Evolutionary conservation across 768 basidiomycete genomes (phyloP), one percentile per base, ranked within the genome.

Genomic region (Psilocybe sp.): DNA sequence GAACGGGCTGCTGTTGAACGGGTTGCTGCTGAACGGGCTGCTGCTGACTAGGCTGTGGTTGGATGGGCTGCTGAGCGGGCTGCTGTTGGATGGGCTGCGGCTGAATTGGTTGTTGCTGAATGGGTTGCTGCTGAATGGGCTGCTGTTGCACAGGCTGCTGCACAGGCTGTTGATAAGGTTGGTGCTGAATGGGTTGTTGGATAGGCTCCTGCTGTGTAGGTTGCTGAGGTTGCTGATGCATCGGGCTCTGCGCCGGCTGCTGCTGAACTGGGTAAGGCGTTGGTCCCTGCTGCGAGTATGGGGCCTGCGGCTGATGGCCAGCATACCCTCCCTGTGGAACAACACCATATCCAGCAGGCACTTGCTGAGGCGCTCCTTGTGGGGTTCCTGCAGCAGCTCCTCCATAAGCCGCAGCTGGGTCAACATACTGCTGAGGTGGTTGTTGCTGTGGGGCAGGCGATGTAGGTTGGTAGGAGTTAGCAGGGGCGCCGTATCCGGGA

Each of bases 281-380:
- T 28, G 69, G 71, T 2, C 72, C 76, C 38, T 74, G 73, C 5
- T 69, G 67, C 15, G 65, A 64, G 43, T 70, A 70, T 12, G 64
- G 69, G 35, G 51, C 65, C 54, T 61, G 70, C 11, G 57, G 69
- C 57, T 66, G 75, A 53, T 60, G 66, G 9, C 66, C 67, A 1
- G 60, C 56, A 43, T 70, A 67, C 6, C 62, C 63, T 13, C 65
- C 52, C 55, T 64, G 64, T 52, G 58, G 49, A 20, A 54, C 54
- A 47, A 51, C 62, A 35, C 57, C 67, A 57, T 64, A 72, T 46
- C 50, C 56, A 5, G 44, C 53, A 1, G 40, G 54, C n/a, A 39
- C 56, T 46, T 58, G 63, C 44, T 61, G 51, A 44, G 49, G 59
- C 39, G 50, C 60, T 23, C 56, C 62, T 4, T 56, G 54, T 44